Conservation (phyloP, 805 yeast species). For the Wickerhamomyces xylosicus region DNA sequence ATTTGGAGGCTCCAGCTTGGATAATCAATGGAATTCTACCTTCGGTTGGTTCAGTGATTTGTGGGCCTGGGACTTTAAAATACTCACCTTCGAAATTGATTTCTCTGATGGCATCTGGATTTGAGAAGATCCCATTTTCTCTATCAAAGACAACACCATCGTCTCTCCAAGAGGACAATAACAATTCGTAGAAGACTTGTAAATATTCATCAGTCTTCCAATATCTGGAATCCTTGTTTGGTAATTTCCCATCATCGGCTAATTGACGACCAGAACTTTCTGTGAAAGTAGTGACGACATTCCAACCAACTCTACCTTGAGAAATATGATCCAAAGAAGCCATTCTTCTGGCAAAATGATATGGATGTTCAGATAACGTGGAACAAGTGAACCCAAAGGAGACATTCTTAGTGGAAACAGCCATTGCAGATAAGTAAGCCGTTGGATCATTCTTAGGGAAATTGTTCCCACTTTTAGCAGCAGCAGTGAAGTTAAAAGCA, state of each 20-base stretch:
- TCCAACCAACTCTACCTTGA: constrained; percentile 39
- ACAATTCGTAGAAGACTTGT: constrained; percentile 30
- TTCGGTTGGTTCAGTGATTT: constrained; percentile 33
- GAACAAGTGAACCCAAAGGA: constrained; percentile 34
- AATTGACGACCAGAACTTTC: constrained; percentile 35
- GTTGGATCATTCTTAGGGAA: constrained; percentile 31
- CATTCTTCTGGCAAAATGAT: constrained; percentile 33
- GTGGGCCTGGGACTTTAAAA: constrained; percentile 31
- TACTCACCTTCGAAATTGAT: constrained; percentile 32
- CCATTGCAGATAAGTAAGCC: constrained; percentile 29
- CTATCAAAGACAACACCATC: constrained; percentile 24
- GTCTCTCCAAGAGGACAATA: constrained; percentile 36
- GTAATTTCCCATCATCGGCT: constrained; percentile 25
- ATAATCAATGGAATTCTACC: constrained; percentile 35
- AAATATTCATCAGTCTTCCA: constrained; percentile 34
- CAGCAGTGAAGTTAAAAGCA: constrained; percentile 25
- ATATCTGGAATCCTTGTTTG: constrained; percentile 34
- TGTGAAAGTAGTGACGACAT: constrained; percentile 32
- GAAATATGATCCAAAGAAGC: constrained; percentile 38
- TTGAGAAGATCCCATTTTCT: constrained; percentile 24
- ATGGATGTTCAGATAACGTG: constrained; percentile 36
- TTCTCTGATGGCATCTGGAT: constrained; percentile 31
- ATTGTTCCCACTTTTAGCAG: constrained; percentile 24
- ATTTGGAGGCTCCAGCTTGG: constrained; percentile 35
- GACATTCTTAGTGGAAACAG: constrained; percentile 31